phyloP scores from a whole-genome alignment of 345 rosid species.

The Eucalyptus shirleyi region DNA sequence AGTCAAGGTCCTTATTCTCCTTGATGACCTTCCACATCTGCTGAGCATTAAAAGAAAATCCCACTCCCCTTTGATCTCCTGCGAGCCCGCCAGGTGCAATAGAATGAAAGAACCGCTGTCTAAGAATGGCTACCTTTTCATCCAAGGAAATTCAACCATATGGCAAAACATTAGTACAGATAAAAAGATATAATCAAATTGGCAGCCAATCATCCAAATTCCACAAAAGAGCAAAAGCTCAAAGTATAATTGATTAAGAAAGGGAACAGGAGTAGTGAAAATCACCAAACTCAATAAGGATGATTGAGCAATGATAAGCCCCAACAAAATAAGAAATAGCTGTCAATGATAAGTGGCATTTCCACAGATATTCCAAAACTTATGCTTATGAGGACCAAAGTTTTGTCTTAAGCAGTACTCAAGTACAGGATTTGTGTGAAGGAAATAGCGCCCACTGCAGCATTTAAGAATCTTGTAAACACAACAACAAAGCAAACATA shows the following conservation, averaged over 20 bases:
- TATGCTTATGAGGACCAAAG: background rate
- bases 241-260: background rate
- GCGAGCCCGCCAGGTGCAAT: conserved; percentile 95
- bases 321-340: background rate
- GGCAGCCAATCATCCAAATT: background rate
- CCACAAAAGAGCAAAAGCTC: background rate
- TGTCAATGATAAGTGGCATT: background rate
- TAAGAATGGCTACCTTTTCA: conserved; percentile 68
- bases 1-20: conserved; percentile 92
- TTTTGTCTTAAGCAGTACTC: background rate
- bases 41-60: conserved; percentile 84
- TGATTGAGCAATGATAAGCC: background rate
- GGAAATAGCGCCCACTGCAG: background rate
- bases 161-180: background rate
- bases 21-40: conserved; percentile 92
- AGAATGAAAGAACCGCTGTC: conserved; percentile 76
- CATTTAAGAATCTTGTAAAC: background rate
- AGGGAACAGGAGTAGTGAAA: fast-evolving
- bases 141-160: background rate
- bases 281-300: background rate
- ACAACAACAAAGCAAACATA: background rate
- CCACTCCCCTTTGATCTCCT: conserved; percentile 74
- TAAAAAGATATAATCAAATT: background rate
- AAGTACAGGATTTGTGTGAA: background rate
- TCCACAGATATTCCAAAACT: background rate